Percentiles rank a stretch among this genome's conserved stretches.
Conservation (phyloP, 148 eudicot genomes). For the Amaranthus palmeri region DNA sequence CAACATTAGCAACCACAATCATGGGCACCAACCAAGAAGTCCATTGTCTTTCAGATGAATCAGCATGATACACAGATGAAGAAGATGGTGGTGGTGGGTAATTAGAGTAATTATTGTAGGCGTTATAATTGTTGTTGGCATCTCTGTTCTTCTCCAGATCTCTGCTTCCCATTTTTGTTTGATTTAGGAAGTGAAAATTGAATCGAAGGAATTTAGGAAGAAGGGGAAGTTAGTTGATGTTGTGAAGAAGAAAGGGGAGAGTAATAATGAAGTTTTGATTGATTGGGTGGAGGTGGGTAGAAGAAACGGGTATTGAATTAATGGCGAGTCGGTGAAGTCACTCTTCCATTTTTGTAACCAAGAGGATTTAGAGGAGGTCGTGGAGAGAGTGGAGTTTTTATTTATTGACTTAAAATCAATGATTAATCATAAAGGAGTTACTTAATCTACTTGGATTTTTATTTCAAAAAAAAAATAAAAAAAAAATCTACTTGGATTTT, state of each 20-base stretch:
- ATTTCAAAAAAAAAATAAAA: too few relatives aligned
- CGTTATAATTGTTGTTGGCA: conserved; percentile 17
- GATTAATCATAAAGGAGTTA: too few relatives aligned
- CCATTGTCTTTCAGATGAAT: conserved; percentile 54
- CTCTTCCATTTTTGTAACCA: neutral
- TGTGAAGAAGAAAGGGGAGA: neutral
- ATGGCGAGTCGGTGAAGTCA: conserved; percentile 6
- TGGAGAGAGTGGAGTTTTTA: neutral
- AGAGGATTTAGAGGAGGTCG: neutral
- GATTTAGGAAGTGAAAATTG: neutral
- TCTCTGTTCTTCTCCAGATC: conserved; percentile 55
- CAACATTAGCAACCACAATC: conserved; percentile 76
- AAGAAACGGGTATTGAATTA: neutral
- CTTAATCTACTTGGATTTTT: too few relatives aligned
- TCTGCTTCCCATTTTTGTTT: conserved; percentile 28
- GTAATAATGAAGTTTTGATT: neutral
- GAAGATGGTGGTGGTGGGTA: neutral
- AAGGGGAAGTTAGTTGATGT: neutral
- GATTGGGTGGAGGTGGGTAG: neutral
- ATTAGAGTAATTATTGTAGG: conserved; percentile 9
- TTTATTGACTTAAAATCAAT: too few relatives aligned
- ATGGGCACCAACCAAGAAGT: conserved; percentile 88
- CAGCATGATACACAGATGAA: conserved; percentile 22
- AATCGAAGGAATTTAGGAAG: neutral
- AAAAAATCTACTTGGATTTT: too few relatives aligned